Evolutionary conservation across 2,329 filamentous ascomycete species (phyloP).

Genomic region (Colletotrichum navitas): DNA sequence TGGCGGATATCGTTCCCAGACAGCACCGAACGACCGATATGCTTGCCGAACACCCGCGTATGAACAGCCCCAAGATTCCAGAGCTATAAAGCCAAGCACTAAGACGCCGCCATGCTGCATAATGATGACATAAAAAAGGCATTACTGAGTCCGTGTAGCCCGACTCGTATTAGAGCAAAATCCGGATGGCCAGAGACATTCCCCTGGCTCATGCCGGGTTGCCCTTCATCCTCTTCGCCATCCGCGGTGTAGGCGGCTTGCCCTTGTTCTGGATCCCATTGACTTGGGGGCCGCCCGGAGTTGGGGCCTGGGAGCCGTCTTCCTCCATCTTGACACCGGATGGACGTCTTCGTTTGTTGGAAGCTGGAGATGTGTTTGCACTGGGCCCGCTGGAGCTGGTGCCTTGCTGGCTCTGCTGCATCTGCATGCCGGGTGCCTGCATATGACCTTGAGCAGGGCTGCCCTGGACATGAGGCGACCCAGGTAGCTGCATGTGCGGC

Average conservation of each 20-base stretch:
- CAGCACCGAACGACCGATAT: conserved; percentile 39
- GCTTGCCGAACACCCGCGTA: conserved; percentile 41
- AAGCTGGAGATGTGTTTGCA: conserved; percentile 74
- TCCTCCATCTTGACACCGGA: conserved; percentile 71
- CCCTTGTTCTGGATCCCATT: conserved; percentile 64
- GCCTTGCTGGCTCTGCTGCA: conserved; percentile 77
- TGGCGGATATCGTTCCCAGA: conserved; percentile 24
- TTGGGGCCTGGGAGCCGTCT: conserved; percentile 63
- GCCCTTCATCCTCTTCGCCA: conserved; percentile 66
- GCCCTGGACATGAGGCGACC: conserved; percentile 69
- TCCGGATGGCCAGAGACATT: conserved; percentile 30
- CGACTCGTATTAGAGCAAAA: conserved; percentile 34
- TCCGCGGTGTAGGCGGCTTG: conserved; percentile 69
- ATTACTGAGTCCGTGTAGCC: conserved; percentile 38
- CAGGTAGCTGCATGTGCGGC: conserved; percentile 71
- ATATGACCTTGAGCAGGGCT: conserved; percentile 73
- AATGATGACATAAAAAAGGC: conserved; percentile 50
- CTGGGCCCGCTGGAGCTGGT: conserved; percentile 75
- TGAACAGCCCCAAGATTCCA: conserved; percentile 44
- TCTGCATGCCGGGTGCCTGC: conserved; percentile 75
- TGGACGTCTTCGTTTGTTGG: conserved; percentile 69
- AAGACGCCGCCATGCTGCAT: conserved; percentile 55
- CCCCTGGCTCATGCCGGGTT: conserved; percentile 52
- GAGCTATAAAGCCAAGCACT: conserved; percentile 44
- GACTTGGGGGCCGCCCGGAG: conserved; percentile 61